These are phyloP conservation scores for Acanthamoeba polyphaga DNA, from an alignment of 208 protist species.

Conservation along the genomic window DNA sequence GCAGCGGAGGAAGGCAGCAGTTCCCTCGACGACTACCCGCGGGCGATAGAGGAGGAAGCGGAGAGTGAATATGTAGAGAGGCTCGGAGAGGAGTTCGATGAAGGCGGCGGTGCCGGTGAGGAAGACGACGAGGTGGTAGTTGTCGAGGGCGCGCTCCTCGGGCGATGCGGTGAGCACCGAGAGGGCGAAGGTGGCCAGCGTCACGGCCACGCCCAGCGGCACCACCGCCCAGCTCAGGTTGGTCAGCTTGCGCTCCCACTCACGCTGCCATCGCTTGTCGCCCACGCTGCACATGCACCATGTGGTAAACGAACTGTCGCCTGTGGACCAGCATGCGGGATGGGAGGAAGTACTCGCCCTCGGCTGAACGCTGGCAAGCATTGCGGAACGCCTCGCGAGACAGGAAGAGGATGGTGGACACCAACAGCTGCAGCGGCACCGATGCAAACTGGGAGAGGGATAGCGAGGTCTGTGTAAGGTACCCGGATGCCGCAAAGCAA, in stretches of 20 bases:
- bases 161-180: constrained; percentile 21
- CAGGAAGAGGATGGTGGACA: constrained; percentile 58
- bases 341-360: background rate
- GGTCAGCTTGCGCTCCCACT: constrained; percentile 46
- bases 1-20: constrained; percentile 41
- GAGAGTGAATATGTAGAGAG: constrained; percentile 56
- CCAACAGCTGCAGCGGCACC: constrained; percentile 50
- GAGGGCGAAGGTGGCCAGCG: constrained; percentile 1
- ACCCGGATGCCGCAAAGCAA: background rate
- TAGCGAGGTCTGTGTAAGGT: background rate
- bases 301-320: too few species aligned
- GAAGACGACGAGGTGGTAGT: constrained; percentile 51
- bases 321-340: background rate
- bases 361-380: constrained; percentile 34
- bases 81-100: constrained; percentile 66
- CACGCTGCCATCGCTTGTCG: constrained; percentile 23
- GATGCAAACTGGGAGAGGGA: constrained; percentile 29
- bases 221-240: constrained; percentile 41
- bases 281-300: background rate
- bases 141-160: constrained; percentile 3
- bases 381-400: constrained; percentile 56
- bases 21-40: constrained; percentile 19
- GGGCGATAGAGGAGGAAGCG: constrained; percentile 31
- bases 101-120: constrained; percentile 21
- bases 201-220: constrained; percentile 42